These are phyloP conservation scores for Aspergillus sparsus DNA, from an alignment of 495 filamentous ascomycete species.

Conservation along the genomic window DNA sequence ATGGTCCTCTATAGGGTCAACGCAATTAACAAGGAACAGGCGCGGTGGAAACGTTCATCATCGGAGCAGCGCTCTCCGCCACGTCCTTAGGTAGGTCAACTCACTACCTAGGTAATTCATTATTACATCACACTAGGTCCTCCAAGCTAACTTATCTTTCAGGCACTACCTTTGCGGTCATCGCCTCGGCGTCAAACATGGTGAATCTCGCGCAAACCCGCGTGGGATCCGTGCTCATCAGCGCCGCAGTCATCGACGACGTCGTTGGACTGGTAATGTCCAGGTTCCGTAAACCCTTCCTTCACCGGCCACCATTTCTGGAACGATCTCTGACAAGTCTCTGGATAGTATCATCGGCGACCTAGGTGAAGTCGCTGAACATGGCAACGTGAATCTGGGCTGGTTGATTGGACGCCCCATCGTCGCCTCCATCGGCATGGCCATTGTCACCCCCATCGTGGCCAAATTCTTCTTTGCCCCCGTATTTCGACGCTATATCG, in stretches of 20 bases:
- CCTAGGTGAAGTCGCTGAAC: constrained; percentile 34
- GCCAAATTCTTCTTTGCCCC: constrained; percentile 52
- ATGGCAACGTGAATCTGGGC: constrained; percentile 36
- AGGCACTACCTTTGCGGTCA: constrained; percentile 40
- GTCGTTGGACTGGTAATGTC: constrained; percentile 77
- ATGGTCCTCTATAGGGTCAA: background rate
- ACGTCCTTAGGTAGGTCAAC: constrained; percentile 33
- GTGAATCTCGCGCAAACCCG: constrained; percentile 34
- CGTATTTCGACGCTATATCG: constrained; percentile 35
- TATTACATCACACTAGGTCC: background rate
- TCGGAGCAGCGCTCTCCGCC: constrained; percentile 36
- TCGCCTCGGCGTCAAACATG: constrained; percentile 29
- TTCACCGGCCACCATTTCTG: background rate
- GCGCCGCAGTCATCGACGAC: constrained; percentile 79
- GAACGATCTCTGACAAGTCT: background rate
- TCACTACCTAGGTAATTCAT: too few species aligned
- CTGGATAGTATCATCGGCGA: constrained; percentile 47
- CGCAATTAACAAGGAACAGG: constrained; percentile 13
- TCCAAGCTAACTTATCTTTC: background rate
- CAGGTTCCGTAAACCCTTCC: constrained; percentile 33
- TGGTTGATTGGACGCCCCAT: constrained; percentile 55
- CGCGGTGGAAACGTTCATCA: constrained; percentile 41
- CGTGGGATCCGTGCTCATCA: constrained; percentile 41
- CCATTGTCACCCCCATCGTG: constrained; percentile 45
- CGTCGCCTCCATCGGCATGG: constrained; percentile 57